Percentiles rank a stretch among this genome's conserved stretches.
Conservation (phyloP, 257 asterid genomes). For the Anisodus acutangulus region DNA sequence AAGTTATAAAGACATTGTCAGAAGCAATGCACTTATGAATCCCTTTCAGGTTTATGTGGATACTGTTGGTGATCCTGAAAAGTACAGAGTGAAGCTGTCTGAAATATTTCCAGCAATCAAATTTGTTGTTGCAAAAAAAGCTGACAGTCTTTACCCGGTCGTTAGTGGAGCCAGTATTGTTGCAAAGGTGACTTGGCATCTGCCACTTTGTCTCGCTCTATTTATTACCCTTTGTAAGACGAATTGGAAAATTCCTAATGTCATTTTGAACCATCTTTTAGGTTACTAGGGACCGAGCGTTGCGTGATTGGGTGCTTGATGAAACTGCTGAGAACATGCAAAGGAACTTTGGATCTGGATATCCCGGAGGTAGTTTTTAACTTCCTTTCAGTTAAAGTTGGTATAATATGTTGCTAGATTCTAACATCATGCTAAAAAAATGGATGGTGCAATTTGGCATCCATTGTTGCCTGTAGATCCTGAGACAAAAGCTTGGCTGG, state of each 20-base stretch:
- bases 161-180: slow-evolving; percentile 99
- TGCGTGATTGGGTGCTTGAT: slow-evolving; percentile 77
- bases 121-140: slow-evolving; percentile 94
- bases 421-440: background rate
- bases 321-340: slow-evolving; percentile 78
- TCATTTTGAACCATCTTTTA: slow-evolving; percentile 34
- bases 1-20: slow-evolving; percentile 18
- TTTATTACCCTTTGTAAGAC: background rate
- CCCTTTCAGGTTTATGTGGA: slow-evolving; percentile 81
- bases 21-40: slow-evolving; percentile 27
- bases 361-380: slow-evolving; percentile 80
- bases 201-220: background rate
- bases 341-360: slow-evolving; percentile 87
- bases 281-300: slow-evolving; percentile 95
- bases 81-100: slow-evolving; percentile 80
- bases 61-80: slow-evolving; percentile 96
- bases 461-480: slow-evolving; percentile 60
- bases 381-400: slow-evolving; percentile 10
- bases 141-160: slow-evolving; percentile 96
- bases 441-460: background rate
- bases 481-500: slow-evolving; percentile 87
- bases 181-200: slow-evolving; percentile 73
- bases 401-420: slow-evolving; percentile 24
- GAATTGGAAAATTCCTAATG: background rate
- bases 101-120: slow-evolving; percentile 77